Evolutionary conservation across 1,284 basidiomycete species (phyloP), one percentile per base, ranked within the genome.

Genomic region (Microstroma glucosiphilum): DNA sequence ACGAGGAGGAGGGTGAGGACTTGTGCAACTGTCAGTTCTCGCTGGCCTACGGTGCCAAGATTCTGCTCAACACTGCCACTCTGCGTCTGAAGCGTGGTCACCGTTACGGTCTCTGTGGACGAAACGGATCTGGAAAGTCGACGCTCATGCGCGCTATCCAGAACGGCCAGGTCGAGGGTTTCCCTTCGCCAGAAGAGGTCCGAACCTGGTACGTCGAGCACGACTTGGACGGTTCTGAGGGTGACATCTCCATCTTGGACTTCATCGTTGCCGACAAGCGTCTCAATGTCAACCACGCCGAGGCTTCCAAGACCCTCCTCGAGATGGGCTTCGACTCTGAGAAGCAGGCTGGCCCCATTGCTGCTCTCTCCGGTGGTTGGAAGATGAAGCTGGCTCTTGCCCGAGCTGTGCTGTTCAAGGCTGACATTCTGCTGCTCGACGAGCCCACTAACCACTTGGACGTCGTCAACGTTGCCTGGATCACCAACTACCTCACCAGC

Each of bases 11-110:
- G 71, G 77, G 77, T 46, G 75, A 75, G 61, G 77, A 79, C 65
- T 70, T 79, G 42, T 79, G 77, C 71, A 79, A 79, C 76, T 79
- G 77, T 61, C 76, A 78, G 68, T 79, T 79, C 76, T 79, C 77
- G 61, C 76, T 79, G 62, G 77, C 77, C 58, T 79, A 79, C 71
- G 77, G 77, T 76, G 77, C 77, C 71, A 79, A 79, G 76, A 79
- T 79, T 59, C 68, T 79, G 59, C 75, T 79, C 64, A 79, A 79
- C 76, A 79, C 77, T 26, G 77, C 77, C 60, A 79, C 77, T 41
- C 71, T 79, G 51, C 77, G 77, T 62, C 71, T 79, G 51, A 78
- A 78, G 77, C 75, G 77, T 72, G 76, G 76, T 59, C 77, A 78
- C 73, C 73, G 71, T 62, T 79, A 79, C 77, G 77, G 77, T 72